These are phyloP conservation scores for Termitomyces sp. DNA, from an alignment of 768 basidiomycete species.

Conservation along the genomic window DNA sequence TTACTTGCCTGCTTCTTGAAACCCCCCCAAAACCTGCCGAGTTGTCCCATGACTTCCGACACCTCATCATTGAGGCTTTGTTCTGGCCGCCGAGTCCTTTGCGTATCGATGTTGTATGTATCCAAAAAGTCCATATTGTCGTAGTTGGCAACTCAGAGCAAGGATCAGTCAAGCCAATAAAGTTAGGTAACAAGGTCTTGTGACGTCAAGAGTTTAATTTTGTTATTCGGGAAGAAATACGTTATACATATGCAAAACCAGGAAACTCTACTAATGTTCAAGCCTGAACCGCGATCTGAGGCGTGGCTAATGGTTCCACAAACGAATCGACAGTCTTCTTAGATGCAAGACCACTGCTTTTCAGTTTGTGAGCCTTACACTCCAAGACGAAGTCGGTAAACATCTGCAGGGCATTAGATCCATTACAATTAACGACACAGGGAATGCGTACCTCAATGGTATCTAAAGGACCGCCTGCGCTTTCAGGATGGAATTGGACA, in stretches of 20 bases:
- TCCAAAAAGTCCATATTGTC: slow-evolving; percentile 71
- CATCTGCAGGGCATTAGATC: slow-evolving; percentile 52
- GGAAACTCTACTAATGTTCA: slow-evolving; percentile 10
- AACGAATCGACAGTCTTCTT: slow-evolving; percentile 3
- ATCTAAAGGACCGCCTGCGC: slow-evolving; percentile 96
- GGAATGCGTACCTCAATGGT: slow-evolving; percentile 79
- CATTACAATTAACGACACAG: slow-evolving; percentile 1
- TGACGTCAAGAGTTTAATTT: slow-evolving; percentile 1
- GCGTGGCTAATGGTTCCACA: slow-evolving; percentile 6
- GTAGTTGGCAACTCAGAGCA: neutral
- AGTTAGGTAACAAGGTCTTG: neutral
- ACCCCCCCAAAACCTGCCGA: slow-evolving; percentile 87
- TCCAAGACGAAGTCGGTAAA: slow-evolving; percentile 88
- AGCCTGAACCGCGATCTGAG: slow-evolving; percentile 14
- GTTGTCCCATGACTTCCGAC: slow-evolving; percentile 81
- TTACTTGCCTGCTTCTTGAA: slow-evolving; percentile 79
- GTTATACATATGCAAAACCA: slow-evolving; percentile 12
- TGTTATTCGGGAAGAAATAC: slow-evolving; percentile 1
- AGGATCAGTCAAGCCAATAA: neutral
- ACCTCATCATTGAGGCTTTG: slow-evolving; percentile 84
- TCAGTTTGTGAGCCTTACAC: slow-evolving; percentile 60
- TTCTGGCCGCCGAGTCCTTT: slow-evolving; percentile 43
- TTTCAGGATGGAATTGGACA: slow-evolving; percentile 99
- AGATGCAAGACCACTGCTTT: slow-evolving; percentile 18
- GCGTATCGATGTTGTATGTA: slow-evolving; percentile 55